Base-by-base conservation (phyloP, 805 yeast species). In the Yarrowia sp. region DNA sequence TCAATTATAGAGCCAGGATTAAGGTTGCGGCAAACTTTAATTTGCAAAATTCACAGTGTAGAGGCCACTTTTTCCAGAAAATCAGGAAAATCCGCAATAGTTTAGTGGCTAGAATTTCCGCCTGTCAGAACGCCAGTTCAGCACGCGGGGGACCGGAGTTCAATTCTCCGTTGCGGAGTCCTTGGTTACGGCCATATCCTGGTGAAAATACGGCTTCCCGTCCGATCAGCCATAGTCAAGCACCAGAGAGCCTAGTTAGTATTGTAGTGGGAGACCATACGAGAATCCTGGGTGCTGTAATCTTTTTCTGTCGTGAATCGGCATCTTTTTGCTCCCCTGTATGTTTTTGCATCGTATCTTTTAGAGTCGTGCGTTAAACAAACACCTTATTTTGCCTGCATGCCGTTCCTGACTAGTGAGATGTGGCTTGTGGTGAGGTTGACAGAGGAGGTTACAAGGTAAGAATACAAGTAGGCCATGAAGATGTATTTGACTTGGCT, bases 81-180 rank as follows among this genome's bases (percentile, higher is more conserved):
- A 8, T 2, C 36, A 24, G 14, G 60, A 39, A 20, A 13, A 13
- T 58, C 49, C 64, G 64, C 64, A 74, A 76, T 76, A 76, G 78
- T 76, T 76, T 76, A 76, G 77, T 76, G 79, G 79, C 77, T 74
- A 76, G 78, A 76, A 76, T 76, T 72, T 73, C 77, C 78, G 78
- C 77, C 77, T 76, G 78, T 76, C 78, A 76, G 70, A n/a, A 52
- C 56, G 12, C n/a, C 17, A 20, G 34, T 24, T 24, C 61, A 55
- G 61, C 61, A 55, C 61, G 61, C 61, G 61, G 61, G 61, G 61
- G 61, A 55, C 61, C 61, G 61, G 61, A 55, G 61, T 55, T 55
- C 61, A 55, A 55, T 55, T 55, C 61, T 55, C 61, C 61, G 61
- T 55, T 55, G 61, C 61, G 61, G 61, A 55, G 61, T 9, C 10